These are phyloP conservation scores for Pilatotrama ljubarskyi DNA, from an alignment of 768 basidiomycete genomes.

Conservation along the genomic window DNA sequence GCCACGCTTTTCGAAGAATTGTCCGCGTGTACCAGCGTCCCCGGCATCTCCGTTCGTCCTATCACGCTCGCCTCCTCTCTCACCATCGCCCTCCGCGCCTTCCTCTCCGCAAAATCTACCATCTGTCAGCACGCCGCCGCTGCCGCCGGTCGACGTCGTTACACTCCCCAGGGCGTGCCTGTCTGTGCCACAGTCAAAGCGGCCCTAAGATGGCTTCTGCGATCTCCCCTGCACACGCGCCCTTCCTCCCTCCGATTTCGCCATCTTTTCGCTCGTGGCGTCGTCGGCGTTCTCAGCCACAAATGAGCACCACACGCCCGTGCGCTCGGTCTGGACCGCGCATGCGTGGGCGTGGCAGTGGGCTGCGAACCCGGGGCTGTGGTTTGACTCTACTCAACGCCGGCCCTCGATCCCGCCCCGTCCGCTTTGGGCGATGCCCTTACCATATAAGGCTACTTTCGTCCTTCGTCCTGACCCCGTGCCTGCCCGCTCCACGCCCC, in stretches of 20 bases:
- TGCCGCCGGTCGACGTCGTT: neutral
- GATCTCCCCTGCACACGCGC: neutral
- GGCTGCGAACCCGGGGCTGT: neutral
- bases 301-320: neutral
- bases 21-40: neutral
- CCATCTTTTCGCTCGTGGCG: neutral
- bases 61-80: neutral
- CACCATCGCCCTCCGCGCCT: neutral
- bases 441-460: conserved; percentile 18
- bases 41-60: conserved; percentile 8
- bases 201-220: neutral
- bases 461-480: conserved; percentile 7
- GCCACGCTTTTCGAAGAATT: neutral
- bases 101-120: conserved; percentile 5
- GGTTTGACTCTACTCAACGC: conserved; percentile 19
- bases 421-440: conserved; percentile 3
- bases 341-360: neutral
- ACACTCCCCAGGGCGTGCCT: neutral
- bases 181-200: neutral
- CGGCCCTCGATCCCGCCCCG: conserved; percentile 11
- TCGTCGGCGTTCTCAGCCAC: neutral
- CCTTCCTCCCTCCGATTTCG: neutral
- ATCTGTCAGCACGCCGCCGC: neutral
- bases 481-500: neutral
- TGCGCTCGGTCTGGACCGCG: neutral